Conservation (phyloP, 2,329 filamentous ascomycete species). For the Pseudogymnoascus sp. region DNA sequence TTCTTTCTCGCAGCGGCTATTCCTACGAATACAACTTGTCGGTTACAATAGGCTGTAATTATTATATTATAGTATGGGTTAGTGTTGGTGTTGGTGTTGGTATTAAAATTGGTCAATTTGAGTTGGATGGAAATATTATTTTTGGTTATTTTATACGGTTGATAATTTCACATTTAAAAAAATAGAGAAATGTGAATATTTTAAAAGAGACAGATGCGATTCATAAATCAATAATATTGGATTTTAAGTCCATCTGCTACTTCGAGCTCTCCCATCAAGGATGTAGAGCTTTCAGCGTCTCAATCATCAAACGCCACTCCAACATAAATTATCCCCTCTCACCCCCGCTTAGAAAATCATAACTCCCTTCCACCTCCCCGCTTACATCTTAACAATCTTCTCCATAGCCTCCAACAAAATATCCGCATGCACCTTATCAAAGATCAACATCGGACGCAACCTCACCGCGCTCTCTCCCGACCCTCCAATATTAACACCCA, state of each 20-base stretch:
- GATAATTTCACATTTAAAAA: too few species aligned
- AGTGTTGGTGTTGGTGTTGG: too few species aligned
- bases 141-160: too few species aligned
- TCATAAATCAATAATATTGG: not conserved
- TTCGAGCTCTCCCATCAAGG: not conserved
- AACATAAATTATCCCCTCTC: not conserved
- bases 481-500: constrained; percentile 73
- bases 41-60: too few species aligned
- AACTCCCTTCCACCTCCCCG: not conserved
- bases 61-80: too few species aligned
- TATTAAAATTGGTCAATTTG: too few species aligned
- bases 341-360: not conserved
- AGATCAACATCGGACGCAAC: constrained; percentile 72
- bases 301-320: not conserved
- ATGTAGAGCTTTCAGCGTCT: not conserved
- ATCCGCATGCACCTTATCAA: constrained; percentile 83
- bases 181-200: not conserved
- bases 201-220: not conserved
- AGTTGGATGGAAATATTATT: too few species aligned
- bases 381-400: constrained; percentile 34
- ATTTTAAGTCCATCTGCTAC: not conserved
- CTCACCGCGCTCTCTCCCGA: constrained; percentile 60
- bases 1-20: too few species aligned
- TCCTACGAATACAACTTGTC: too few species aligned
- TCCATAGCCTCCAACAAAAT: constrained; percentile 71